These are phyloP conservation scores for Cladobotryum mycophilum DNA, from an alignment of 2,329 filamentous ascomycete genomes.

Conservation along the genomic window DNA sequence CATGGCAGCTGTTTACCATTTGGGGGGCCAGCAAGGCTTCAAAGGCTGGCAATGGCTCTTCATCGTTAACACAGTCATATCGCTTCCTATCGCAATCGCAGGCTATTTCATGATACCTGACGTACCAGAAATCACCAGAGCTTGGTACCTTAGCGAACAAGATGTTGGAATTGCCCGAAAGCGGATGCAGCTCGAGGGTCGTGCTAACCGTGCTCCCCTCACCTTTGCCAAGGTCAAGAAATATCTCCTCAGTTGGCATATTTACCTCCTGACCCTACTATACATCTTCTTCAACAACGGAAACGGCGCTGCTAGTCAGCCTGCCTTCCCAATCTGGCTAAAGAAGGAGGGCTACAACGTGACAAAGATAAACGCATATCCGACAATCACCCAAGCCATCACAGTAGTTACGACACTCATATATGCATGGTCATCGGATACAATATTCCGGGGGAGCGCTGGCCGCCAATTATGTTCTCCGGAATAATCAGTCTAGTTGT, in stretches of 20 bases:
- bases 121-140: constrained; percentile 20
- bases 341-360: constrained; percentile 38
- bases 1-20: constrained; percentile 26
- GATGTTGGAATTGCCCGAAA: constrained; percentile 23
- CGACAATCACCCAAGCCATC: constrained; percentile 52
- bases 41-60: constrained; percentile 24
- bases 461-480: constrained; percentile 58
- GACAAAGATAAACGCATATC: constrained; percentile 44
- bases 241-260: constrained; percentile 59
- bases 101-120: constrained; percentile 28
- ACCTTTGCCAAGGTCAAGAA: constrained; percentile 47
- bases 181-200: constrained; percentile 36
- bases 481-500: constrained; percentile 37
- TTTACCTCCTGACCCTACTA: constrained; percentile 51
- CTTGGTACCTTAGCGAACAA: constrained; percentile 23
- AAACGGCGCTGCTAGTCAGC: constrained; percentile 38
- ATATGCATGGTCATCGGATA: constrained; percentile 62
- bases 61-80: constrained; percentile 29
- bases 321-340: constrained; percentile 48
- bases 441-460: constrained; percentile 50
- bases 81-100: constrained; percentile 26
- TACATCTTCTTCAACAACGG: constrained; percentile 63
- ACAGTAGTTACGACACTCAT: constrained; percentile 51
- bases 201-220: constrained; percentile 34
- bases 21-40: constrained; percentile 21